A percentile compares a stretch with the other conserved stretches of the same genome.
These are phyloP conservation scores for Trichosporon sp. DNA, from an alignment of 1,284 basidiomycete genomes.

Conservation along the genomic window DNA sequence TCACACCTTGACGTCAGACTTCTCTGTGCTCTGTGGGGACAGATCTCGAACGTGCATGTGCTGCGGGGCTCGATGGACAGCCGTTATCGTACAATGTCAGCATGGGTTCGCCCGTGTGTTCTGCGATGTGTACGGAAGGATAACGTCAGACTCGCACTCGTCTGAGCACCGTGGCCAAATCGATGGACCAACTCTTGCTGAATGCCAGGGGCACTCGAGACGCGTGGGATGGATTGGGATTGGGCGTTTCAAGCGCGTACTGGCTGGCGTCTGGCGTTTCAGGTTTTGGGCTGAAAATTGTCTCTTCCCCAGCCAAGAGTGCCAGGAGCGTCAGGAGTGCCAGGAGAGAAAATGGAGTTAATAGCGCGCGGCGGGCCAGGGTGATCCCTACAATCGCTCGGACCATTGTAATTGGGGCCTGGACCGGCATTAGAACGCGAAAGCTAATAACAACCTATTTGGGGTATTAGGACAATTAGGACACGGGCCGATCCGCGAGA, in stretches of 20 bases:
- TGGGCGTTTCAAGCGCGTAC: constrained; percentile 1
- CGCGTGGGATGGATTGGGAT: not conserved
- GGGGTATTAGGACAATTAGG: constrained; percentile 3
- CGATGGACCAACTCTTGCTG: not conserved
- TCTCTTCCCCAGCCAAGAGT: not conserved
- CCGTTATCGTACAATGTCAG: not conserved
- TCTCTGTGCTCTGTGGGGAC: not conserved
- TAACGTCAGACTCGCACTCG: not conserved
- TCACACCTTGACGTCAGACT: not conserved
- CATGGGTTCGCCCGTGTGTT: not conserved
- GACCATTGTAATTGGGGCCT: constrained; percentile 1
- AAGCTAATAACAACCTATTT: not conserved
- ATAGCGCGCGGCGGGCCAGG: too few species aligned
- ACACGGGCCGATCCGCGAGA: constrained; percentile 4
- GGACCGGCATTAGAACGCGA: not conserved
- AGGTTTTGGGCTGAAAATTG: constrained; percentile 8
- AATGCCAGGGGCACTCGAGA: not conserved
- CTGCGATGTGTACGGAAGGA: not conserved
- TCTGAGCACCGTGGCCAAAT: not conserved
- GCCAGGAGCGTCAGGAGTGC: not conserved
- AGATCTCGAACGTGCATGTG: not conserved
- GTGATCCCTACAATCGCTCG: not conserved
- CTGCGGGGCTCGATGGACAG: not conserved
- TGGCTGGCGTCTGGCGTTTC: not conserved
- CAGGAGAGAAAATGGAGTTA: not conserved